Conservation (phyloP, 768 basidiomycete genomes). For the Dictyophora rubrovolvata region DNA sequence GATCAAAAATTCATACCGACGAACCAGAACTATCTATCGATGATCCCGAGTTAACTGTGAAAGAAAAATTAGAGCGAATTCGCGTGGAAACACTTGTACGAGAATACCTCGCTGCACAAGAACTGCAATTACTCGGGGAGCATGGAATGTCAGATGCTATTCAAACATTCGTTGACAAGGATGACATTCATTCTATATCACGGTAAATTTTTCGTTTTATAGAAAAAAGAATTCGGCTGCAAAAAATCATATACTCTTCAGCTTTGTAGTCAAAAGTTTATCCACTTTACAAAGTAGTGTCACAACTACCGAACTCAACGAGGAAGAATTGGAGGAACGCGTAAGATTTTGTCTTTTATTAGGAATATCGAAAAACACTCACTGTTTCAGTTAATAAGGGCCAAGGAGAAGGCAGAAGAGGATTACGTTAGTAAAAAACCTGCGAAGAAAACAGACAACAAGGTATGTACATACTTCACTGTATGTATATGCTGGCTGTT, state of each 20-base stretch:
- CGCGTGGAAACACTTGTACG: slow-evolving; percentile 83
- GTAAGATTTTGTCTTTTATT: slow-evolving; percentile 28
- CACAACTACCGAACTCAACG: slow-evolving; percentile 53
- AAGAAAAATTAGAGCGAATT: slow-evolving; percentile 72
- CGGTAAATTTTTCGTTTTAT: slow-evolving; percentile 38
- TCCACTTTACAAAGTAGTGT: slow-evolving; percentile 59
- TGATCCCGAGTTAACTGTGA: slow-evolving; percentile 51
- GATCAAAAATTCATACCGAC: slow-evolving; percentile 57
- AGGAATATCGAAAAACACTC: neutral
- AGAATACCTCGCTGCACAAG: slow-evolving; percentile 88
- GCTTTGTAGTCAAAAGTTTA: slow-evolving; percentile 56
- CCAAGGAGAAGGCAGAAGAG: slow-evolving; percentile 48
- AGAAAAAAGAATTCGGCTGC: slow-evolving; percentile 3
- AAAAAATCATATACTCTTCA: slow-evolving; percentile 20
- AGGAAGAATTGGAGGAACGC: slow-evolving; percentile 64
- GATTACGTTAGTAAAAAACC: slow-evolving; percentile 10
- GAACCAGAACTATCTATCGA: slow-evolving; percentile 76
- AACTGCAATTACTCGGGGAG: slow-evolving; percentile 85
- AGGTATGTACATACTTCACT: slow-evolving; percentile 25
- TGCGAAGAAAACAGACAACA: slow-evolving; percentile 30
- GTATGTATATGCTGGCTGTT: neutral
- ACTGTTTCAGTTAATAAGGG: slow-evolving; percentile 45
- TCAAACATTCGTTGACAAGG: slow-evolving; percentile 93
- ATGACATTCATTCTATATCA: slow-evolving; percentile 87
- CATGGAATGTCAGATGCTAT: slow-evolving; percentile 90